A percentile compares a stretch with the other conserved stretches of the same genome.
Conservation (phyloP, 352 stramenopile genomes). For the Phytophthora pluvialis region DNA sequence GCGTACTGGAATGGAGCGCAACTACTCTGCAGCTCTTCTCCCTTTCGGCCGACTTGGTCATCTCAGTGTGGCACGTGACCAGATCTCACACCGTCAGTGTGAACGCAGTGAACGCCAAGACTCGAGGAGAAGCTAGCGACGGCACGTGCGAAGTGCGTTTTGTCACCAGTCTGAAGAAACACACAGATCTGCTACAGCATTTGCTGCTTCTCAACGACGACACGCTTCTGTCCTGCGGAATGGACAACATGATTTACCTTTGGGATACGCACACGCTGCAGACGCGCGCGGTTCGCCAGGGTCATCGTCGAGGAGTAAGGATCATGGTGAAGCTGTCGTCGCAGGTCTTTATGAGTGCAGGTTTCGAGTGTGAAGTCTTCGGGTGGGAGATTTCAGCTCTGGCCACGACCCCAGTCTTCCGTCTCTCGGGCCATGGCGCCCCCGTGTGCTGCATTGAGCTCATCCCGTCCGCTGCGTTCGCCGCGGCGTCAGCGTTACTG, state of each 20-base stretch:
- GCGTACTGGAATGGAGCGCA: slow-evolving; percentile 75
- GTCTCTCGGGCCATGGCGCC: slow-evolving; percentile 67
- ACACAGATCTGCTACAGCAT: slow-evolving; percentile 78
- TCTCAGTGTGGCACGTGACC: slow-evolving; percentile 67
- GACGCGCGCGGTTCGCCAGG: slow-evolving; percentile 52
- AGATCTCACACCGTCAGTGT: slow-evolving; percentile 24
- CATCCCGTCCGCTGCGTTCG: slow-evolving; percentile 46
- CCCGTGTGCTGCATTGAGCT: slow-evolving; percentile 76
- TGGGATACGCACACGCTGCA: slow-evolving; percentile 70
- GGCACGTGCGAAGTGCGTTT: slow-evolving; percentile 62
- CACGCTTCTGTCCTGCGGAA: slow-evolving; percentile 72
- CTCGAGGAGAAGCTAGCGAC: slow-evolving; percentile 32
- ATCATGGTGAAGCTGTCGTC: slow-evolving; percentile 67
- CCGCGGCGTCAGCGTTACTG: slow-evolving; percentile 28
- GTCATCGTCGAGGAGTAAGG: slow-evolving; percentile 68
- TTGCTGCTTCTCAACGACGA: slow-evolving; percentile 76
- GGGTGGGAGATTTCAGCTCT: slow-evolving; percentile 77
- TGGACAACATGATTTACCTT: slow-evolving; percentile 78
- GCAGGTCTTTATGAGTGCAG: slow-evolving; percentile 75
- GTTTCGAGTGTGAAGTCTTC: slow-evolving; percentile 79
- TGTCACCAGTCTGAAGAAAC: slow-evolving; percentile 63
- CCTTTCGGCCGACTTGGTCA: slow-evolving; percentile 74
- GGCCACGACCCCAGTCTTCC: slow-evolving; percentile 68
- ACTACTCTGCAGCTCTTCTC: slow-evolving; percentile 63
- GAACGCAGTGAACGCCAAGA: slow-evolving; percentile 25